phyloP scores from a whole-genome alignment of 1,139 yeast species.

The Pichia sp. region DNA sequence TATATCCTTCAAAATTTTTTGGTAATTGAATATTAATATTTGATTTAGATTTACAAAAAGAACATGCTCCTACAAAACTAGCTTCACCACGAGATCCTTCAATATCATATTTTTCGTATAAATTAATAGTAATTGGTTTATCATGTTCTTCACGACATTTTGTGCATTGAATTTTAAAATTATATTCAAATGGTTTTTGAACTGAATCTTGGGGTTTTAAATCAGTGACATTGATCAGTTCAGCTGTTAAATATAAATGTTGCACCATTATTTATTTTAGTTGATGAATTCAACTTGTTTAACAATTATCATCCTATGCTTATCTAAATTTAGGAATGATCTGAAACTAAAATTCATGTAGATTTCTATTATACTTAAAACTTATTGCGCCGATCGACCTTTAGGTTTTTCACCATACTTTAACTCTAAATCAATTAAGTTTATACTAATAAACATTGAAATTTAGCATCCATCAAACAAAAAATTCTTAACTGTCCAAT shows the following conservation, averaged over 20 bases:
- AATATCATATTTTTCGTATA: constrained; percentile 53
- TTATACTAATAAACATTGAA: too few relatives aligned
- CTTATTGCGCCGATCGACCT: too few relatives aligned
- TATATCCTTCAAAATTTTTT: constrained; percentile 26
- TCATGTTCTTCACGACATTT: constrained; percentile 74
- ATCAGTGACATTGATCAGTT: constrained; percentile 55
- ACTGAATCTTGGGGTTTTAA: constrained; percentile 60
- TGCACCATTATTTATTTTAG: constrained; percentile 16
- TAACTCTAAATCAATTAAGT: too few relatives aligned
- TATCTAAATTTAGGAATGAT: too few relatives aligned
- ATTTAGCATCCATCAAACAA: too few relatives aligned
- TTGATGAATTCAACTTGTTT: not conserved
- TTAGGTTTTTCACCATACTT: too few relatives aligned
- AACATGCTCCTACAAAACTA: constrained; percentile 75
- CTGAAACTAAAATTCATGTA: too few relatives aligned
- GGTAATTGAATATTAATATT: constrained; percentile 22
- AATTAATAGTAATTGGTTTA: constrained; percentile 67
- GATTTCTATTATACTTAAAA: too few relatives aligned
- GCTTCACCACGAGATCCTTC: constrained; percentile 79
- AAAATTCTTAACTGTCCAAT: too few relatives aligned
- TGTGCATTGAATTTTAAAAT: constrained; percentile 68
- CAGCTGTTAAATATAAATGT: constrained; percentile 48
- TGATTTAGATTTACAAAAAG: constrained; percentile 38
- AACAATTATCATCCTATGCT: not conserved
- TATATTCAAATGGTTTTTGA: constrained; percentile 62